Conservation (phyloP, 2,329 filamentous ascomycete genomes). For the Albifimbria verrucaria region DNA sequence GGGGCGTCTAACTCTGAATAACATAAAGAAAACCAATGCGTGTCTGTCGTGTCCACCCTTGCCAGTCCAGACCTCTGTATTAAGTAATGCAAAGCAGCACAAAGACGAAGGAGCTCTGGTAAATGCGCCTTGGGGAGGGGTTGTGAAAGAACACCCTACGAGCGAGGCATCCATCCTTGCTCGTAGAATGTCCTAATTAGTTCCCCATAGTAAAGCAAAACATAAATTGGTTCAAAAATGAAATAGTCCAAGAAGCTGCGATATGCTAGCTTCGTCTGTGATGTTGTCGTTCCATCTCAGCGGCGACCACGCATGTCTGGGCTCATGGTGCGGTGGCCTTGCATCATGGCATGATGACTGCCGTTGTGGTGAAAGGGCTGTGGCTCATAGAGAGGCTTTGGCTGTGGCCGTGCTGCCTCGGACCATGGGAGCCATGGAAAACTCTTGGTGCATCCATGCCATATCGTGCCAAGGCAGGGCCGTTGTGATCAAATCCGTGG, state of each 20-base stretch:
- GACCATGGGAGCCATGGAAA: neutral
- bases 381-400: neutral
- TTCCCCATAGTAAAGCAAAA: no score
- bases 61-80: no score
- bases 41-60: no score
- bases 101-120: no score
- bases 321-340: neutral
- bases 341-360: neutral
- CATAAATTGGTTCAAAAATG: no score
- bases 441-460: constrained; percentile 1
- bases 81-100: no score
- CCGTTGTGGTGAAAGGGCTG: neutral
- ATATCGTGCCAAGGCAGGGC: constrained; percentile 1
- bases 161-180: no score
- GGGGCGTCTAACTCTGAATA: neutral
- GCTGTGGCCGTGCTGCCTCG: neutral
- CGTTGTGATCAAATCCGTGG: constrained; percentile 3
- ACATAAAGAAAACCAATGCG: neutral
- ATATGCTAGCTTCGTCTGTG: no score
- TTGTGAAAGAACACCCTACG: no score
- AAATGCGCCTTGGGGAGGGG: no score
- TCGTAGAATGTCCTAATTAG: no score
- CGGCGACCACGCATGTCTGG: neutral
- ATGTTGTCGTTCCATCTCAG: neutral
- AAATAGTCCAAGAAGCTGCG: no score